A percentile compares a stretch with the other conserved stretches of the same genome.
phyloP scores from a whole-genome alignment of 495 filamentous ascomycete species.

The Xylaria grammica region DNA sequence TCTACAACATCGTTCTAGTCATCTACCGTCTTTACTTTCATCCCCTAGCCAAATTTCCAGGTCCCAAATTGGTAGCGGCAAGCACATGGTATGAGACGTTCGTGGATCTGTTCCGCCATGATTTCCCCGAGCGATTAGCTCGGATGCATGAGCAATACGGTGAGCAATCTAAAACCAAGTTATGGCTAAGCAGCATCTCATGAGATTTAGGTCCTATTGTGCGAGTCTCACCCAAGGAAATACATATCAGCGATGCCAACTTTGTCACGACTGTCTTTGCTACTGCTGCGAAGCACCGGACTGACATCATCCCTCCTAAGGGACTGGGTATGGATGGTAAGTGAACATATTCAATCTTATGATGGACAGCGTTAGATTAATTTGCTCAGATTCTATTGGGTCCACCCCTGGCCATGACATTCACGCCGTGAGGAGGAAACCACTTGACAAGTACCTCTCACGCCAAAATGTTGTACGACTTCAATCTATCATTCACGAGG shows the following conservation, averaged over 20 bases:
- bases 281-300: slow-evolving; percentile 7
- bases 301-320: slow-evolving; percentile 4
- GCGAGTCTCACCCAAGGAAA: not conserved
- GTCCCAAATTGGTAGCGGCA: not conserved
- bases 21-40: not conserved
- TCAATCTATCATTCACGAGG: slow-evolving; percentile 26
- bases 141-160: slow-evolving; percentile 2
- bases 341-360: not conserved
- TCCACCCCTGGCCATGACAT: slow-evolving; percentile 24
- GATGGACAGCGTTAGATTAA: not conserved
- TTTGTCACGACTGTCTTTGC: slow-evolving; percentile 2
- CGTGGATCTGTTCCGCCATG: not conserved
- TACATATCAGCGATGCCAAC: not conserved
- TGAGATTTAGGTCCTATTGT: not conserved
- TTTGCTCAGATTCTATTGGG: not conserved
- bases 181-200: not conserved
- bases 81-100: slow-evolving; percentile 2
- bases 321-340: not conserved
- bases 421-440: slow-evolving; percentile 23
- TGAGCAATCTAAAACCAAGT: not conserved
- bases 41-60: slow-evolving; percentile 2
- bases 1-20: not conserved
- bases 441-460: slow-evolving; percentile 30
- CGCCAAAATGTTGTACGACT: slow-evolving; percentile 18
- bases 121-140: not conserved